Evolutionary conservation across 106 monocot genomes (phyloP), one percentile per base, ranked within the genome.

Genomic region (Dendrobium chrysotoxum): DNA sequence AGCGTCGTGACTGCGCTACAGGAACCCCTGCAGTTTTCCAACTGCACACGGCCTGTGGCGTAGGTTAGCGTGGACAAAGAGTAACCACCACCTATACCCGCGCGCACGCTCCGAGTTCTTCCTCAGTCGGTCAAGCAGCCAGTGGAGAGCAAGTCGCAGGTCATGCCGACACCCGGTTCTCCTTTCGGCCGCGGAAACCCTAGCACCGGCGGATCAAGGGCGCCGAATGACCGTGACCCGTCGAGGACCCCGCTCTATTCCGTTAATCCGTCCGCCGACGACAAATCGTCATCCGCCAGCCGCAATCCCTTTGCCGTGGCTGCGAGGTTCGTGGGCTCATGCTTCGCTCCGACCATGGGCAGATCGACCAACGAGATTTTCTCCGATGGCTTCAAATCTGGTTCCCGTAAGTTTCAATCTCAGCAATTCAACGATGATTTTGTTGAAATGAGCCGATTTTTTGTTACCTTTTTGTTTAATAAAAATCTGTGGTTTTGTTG

Each of bases 401-500:
- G 47, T 40, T 76, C 76, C 25, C 46, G 76, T 76, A 76, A 47
- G 46, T 76, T 76, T 47, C 74, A 61, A 61, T 61, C 61, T 61
- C 23, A 23, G 61, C 57, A 58, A 58, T 58, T 20, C 17, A 18
- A 4, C 61, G 25, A 7, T 61, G 23, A 21, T 12, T 35, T 70
- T 31, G 15, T 70, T 70, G 5, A 35, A 70, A 70, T 70, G 31
- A 25, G 17, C 70, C 35, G 4, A 0, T 70, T 70, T 16, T 70
- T 70, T 31, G 13, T 31, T 4, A 70, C 5, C 10, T 30, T n/a
- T 68, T 11, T 68, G 1, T 70, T 70, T 70, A 70, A 70, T 70
- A 0, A 26, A 65, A 65, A 65, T 35, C 4, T 46, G 2, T 76
- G 76, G 21, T 20, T 74, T 74, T 41, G 7, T 18, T 25, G 9